Evolutionary conservation across 2,329 filamentous ascomycete species (phyloP).

Genomic region (Ceratocystis ficicola): DNA sequence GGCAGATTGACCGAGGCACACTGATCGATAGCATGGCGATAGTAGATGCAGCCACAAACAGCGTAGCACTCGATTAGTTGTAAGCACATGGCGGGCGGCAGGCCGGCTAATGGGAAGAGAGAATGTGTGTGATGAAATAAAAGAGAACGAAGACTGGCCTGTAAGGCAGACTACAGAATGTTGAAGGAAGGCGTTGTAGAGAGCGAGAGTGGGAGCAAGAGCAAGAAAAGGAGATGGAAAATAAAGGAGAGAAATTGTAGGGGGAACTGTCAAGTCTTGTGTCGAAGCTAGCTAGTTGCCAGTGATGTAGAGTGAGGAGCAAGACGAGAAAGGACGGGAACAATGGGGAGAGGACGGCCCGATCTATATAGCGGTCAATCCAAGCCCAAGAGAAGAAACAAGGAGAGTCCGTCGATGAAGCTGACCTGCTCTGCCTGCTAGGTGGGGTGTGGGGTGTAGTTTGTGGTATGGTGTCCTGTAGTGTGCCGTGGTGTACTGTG

Average conservation of each 20-base stretch:
- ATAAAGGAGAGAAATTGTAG: neutral
- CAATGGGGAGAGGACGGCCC: neutral
- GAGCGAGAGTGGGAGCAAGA: neutral
- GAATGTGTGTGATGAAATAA: neutral
- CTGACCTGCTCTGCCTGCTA: no score
- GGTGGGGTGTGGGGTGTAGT: neutral
- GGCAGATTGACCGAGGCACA: constrained; percentile 63
- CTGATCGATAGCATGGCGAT: constrained; percentile 73
- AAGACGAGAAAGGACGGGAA: neutral
- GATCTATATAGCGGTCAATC: neutral
- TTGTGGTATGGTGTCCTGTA: neutral
- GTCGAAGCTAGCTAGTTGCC: neutral
- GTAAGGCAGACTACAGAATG: no score
- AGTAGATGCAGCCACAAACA: constrained; percentile 78
- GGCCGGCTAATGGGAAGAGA: constrained; percentile 4
- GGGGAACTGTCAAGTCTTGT: neutral
- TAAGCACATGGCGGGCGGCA: constrained; percentile 58
- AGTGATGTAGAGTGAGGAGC: neutral
- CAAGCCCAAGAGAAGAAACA: neutral
- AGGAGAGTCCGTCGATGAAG: neutral
- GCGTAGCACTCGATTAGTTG: constrained; percentile 77
- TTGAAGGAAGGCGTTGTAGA: neutral
- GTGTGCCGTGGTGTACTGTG: neutral
- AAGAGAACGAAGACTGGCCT: neutral
- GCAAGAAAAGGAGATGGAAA: constrained; percentile 19